Conservation (phyloP, 2,329 filamentous ascomycete genomes). For the Fusarium chuoi region DNA sequence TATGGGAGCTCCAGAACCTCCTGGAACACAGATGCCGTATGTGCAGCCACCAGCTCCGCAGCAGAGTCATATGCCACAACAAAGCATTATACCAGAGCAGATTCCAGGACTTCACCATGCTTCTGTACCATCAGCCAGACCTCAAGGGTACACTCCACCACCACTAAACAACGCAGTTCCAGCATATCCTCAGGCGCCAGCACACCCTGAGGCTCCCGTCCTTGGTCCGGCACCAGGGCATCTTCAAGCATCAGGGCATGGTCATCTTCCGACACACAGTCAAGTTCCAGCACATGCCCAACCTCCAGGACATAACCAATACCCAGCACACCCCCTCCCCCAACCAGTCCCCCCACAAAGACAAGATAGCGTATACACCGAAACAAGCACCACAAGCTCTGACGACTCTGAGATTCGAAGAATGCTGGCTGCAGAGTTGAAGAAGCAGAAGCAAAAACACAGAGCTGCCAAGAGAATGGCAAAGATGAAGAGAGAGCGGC, state of each 20-base stretch:
- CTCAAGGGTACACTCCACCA: background rate
- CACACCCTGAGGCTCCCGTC: background rate
- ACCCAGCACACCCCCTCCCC: background rate
- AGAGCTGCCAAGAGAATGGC: background rate
- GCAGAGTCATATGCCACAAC: background rate
- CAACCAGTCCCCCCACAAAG: background rate
- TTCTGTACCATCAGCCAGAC: background rate
- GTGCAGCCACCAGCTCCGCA: background rate
- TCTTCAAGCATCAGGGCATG: background rate
- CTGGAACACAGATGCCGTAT: background rate
- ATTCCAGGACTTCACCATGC: background rate
- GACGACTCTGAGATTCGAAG: background rate
- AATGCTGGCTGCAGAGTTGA: background rate
- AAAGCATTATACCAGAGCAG: background rate
- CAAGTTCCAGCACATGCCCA: background rate
- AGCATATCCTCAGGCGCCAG: background rate
- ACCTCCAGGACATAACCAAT: no score
- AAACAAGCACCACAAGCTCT: background rate
- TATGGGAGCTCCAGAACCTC: background rate
- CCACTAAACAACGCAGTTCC: background rate
- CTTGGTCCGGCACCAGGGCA: background rate
- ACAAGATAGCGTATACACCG: background rate
- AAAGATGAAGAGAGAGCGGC: background rate
- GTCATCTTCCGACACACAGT: rapidly evolving
- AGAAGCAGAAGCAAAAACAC: background rate